Evolutionary conservation across 2,329 filamentous ascomycete species (phyloP).

Genomic region (Aspergillus unguis): DNA sequence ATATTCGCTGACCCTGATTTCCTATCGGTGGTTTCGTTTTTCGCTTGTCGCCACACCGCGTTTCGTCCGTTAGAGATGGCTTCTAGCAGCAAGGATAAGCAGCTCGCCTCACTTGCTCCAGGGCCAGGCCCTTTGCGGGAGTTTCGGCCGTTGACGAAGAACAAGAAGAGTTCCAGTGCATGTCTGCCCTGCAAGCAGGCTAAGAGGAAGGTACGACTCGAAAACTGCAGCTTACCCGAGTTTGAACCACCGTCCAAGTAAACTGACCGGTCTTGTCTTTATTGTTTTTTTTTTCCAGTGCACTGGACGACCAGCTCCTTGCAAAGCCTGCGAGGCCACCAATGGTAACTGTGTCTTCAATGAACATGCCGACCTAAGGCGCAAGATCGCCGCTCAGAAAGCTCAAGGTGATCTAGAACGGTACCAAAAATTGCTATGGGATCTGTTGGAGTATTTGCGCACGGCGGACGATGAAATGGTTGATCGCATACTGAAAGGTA

Average conservation of each 20-base stretch:
- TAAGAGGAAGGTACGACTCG: constrained; percentile 33
- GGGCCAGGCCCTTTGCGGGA: constrained; percentile 20
- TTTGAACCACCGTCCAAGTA: background rate
- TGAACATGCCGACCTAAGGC: constrained; percentile 34
- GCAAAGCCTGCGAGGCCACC: constrained; percentile 32
- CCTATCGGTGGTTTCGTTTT: background rate
- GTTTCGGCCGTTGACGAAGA: constrained; percentile 23
- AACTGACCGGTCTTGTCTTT: constrained; percentile 8
- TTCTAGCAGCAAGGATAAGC: constrained; percentile 20
- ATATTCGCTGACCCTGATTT: background rate
- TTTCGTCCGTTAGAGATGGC: constrained; percentile 13
- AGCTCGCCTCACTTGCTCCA: constrained; percentile 30
- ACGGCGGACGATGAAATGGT: constrained; percentile 23
- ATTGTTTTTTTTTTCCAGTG: constrained; percentile 25
- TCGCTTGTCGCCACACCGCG: background rate
- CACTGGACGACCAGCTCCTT: constrained; percentile 34
- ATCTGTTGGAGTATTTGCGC: constrained; percentile 30
- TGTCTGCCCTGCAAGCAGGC: constrained; percentile 36
- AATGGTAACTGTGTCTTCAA: constrained; percentile 36
- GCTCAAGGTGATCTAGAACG: constrained; percentile 34
- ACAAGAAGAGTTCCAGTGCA: constrained; percentile 37
- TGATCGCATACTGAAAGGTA: constrained; percentile 25
- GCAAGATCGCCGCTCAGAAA: constrained; percentile 37
- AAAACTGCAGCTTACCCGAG: background rate
- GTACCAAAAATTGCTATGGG: constrained; percentile 31